Percentiles rank a stretch among this genome's conserved stretches.
Conservation (phyloP, 2,329 filamentous ascomycete species). For the Albophoma yamanashiensis region DNA sequence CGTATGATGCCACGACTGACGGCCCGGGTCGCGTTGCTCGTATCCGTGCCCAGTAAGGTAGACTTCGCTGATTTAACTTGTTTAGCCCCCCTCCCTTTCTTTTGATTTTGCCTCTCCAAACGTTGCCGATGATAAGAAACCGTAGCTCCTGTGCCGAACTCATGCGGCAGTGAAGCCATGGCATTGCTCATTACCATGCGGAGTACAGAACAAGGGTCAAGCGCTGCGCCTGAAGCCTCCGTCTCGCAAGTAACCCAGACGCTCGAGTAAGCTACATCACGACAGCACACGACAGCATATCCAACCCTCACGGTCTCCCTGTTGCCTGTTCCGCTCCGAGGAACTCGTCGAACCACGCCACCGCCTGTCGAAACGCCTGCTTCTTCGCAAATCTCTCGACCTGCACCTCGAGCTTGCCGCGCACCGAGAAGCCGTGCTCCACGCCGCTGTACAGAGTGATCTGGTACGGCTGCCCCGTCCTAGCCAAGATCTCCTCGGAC, state of each 20-base stretch:
- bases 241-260: neutral
- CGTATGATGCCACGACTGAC: no score
- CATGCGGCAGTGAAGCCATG: no score
- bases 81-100: no score
- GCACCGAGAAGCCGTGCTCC: constrained; percentile 63
- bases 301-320: neutral
- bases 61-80: neutral
- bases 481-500: constrained; percentile 47
- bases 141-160: neutral
- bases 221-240: no score
- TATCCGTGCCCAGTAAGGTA: neutral
- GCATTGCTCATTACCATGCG: neutral
- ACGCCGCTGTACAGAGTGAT: constrained; percentile 60
- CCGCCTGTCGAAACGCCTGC: constrained; percentile 65
- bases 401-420: constrained; percentile 44
- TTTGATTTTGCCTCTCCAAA: neutral
- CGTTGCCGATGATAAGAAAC: neutral
- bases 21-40: neutral
- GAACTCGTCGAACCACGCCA: constrained; percentile 60
- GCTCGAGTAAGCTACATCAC: neutral
- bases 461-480: constrained; percentile 49
- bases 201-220: neutral
- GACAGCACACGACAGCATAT: neutral
- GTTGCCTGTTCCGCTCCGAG: constrained; percentile 4
- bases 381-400: constrained; percentile 62